A percentile compares a stretch with the other conserved stretches of the same genome.
phyloP scores from a whole-genome alignment of 2,329 filamentous ascomycete genomes.

The Hypoxylon sp. region DNA sequence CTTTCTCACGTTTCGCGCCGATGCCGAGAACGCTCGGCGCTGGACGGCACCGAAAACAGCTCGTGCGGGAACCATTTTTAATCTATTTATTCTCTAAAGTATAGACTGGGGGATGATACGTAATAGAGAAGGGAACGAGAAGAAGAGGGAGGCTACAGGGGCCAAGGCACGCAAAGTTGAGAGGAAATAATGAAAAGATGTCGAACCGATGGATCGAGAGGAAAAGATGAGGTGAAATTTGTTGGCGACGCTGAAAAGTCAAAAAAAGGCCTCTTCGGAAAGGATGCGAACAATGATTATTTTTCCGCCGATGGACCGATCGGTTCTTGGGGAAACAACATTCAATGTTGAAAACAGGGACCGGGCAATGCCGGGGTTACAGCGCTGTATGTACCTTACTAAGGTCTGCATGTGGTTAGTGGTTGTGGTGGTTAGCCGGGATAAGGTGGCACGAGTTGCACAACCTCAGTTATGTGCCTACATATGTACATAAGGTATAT shows the following conservation, averaged over 20 bases:
- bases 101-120: conserved; percentile 1
- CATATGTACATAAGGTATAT: neutral
- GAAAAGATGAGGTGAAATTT: conserved; percentile 16
- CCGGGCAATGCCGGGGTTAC: conserved; percentile 29
- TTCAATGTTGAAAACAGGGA: neutral
- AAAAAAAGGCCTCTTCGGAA: conserved; percentile 9
- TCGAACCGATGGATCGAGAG: conserved; percentile 9
- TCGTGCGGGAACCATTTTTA: conserved; percentile 53
- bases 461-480: no score
- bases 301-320: conserved; percentile 27
- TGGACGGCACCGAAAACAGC: conserved; percentile 65
- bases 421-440: neutral
- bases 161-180: neutral
- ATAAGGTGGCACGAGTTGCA: neutral
- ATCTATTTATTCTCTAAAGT: conserved; percentile 22
- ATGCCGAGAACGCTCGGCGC: conserved; percentile 85
- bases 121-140: conserved; percentile 8
- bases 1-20: conserved; percentile 77
- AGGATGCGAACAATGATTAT: neutral
- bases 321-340: conserved; percentile 4
- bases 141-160: neutral
- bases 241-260: conserved; percentile 17
- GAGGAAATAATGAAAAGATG: neutral
- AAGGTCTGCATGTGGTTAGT: neutral
- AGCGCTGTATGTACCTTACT: conserved; percentile 9